phyloP scores from a whole-genome alignment of 257 asterid genomes.

The Solanum gracilifrons region DNA sequence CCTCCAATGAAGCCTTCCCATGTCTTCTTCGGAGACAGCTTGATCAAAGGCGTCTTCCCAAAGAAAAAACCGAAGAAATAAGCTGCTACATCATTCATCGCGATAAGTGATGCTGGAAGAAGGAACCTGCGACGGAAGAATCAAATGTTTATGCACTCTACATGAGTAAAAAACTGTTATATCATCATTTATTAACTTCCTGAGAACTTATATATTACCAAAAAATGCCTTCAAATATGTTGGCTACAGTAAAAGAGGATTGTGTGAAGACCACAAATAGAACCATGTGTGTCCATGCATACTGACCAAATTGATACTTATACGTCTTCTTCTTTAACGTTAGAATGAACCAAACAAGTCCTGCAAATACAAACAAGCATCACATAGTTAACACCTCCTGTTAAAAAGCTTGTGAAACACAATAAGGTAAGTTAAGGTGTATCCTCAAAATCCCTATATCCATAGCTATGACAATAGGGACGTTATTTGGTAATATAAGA shows the following conservation, averaged over 20 bases:
- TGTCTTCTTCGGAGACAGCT: constrained; percentile 80
- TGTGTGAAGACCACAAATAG: constrained; percentile 67
- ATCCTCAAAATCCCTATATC: not conserved
- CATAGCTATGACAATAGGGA: not conserved
- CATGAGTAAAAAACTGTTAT: not conserved
- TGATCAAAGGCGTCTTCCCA: constrained; percentile 80
- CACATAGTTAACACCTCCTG: not conserved
- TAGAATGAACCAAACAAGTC: constrained; percentile 87
- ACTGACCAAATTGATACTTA: constrained; percentile 88
- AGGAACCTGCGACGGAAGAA: constrained; percentile 68
- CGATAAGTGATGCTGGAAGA: constrained; percentile 90
- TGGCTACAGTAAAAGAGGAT: constrained; percentile 69
- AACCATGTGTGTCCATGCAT: constrained; percentile 88
- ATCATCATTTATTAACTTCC: not conserved
- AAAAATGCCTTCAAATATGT: constrained; percentile 73
- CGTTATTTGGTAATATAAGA: not conserved
- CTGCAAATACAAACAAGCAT: constrained; percentile 14
- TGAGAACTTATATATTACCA: constrained; percentile 32
- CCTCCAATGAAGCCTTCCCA: constrained; percentile 98
- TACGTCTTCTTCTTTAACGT: constrained; percentile 78
- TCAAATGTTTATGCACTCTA: constrained; percentile 14
- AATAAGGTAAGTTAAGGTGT: not conserved
- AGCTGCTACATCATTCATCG: constrained; percentile 74
- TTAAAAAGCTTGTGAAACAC: not conserved
- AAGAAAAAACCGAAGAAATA: constrained; percentile 81